Evolutionary conservation across 192 early-diverging fungal species (phyloP).

Genomic region (Coemansia sp.): DNA sequence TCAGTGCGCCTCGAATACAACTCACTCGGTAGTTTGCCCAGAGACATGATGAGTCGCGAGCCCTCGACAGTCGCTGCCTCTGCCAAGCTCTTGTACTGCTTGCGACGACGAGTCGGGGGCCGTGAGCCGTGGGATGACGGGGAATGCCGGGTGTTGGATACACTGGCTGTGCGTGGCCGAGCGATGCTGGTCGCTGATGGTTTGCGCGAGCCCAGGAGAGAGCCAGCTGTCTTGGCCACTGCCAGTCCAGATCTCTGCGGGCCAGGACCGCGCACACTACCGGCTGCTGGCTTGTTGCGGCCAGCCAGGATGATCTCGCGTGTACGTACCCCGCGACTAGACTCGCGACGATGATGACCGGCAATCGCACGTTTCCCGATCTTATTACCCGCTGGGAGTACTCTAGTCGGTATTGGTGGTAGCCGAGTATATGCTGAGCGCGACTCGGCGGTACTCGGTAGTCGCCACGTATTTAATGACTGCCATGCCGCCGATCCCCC

Average conservation of each 20-base stretch:
- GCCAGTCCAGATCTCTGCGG: slow-evolving; percentile 9
- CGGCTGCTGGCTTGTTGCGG: not conserved
- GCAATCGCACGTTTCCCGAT: not conserved
- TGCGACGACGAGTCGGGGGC: not conserved
- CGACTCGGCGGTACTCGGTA: not conserved
- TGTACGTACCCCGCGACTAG: slow-evolving; percentile 33
- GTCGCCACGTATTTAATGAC: not conserved
- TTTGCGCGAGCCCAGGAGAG: slow-evolving; percentile 12
- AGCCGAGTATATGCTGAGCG: not conserved
- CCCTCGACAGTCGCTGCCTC: slow-evolving; percentile 44
- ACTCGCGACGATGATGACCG: slow-evolving; percentile 26
- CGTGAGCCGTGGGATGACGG: not conserved
- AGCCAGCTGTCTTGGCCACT: slow-evolving; percentile 7
- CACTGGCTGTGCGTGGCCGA: not conserved
- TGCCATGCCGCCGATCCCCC: not conserved
- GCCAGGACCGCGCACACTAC: not conserved
- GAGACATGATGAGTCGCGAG: slow-evolving; percentile 41
- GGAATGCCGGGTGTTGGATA: not conserved
- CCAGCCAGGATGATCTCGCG: slow-evolving; percentile 38
- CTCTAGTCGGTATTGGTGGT: not conserved
- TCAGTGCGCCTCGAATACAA: slow-evolving; percentile 19
- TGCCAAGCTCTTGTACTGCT: slow-evolving; percentile 49
- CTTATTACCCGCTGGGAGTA: not conserved
- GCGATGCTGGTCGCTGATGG: not conserved
- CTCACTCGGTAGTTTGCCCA: slow-evolving; percentile 29